Evolutionary conservation across 345 rosid genomes (phyloP), one percentile per base, ranked within the genome.

Genomic region (Tarenaya hassleriana): DNA sequence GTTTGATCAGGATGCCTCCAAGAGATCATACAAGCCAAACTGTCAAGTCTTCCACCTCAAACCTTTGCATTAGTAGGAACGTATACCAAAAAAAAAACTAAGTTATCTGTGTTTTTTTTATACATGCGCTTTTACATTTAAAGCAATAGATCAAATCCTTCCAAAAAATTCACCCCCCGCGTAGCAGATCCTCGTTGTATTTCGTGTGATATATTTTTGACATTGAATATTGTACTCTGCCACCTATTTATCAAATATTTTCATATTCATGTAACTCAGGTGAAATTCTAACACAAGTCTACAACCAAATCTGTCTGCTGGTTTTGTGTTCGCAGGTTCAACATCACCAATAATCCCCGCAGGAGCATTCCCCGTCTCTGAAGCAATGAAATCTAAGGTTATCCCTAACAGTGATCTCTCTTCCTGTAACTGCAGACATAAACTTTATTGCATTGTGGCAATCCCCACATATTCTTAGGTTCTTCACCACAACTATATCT

Each of bases 31-130:
- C 52, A 73, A 72, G 63, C 82, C 95, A 5, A 71, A 74, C 50
- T 87, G 98, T 64, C 96, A 84, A 67, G 77, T 91, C 65, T 91
- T 91, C 78, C 98, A 87, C 68, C 69, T 91, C 35, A 77, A 78
- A 59, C 69, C 94, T 8, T 56, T 64, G 45, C 65, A 66, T 59
- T 66, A 66, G 60, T 20, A 11, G 4, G n/a, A 7, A n/a, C 34
- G 24, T 20, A 33, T 16, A 18, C 10, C 35, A n/a, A 13, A 24
- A 2, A 24, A 2, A 24, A 24, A 24, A 2, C 3, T 24, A n/a
- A 2, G 29, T 24, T 24, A 2, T 24, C 29, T 24, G 2, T 5
- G 3, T 24, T 24, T 5, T 24, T 5, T 24, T 24, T n/a, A n/a
- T n/a, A n/a, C n/a, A 24, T 24, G 29, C 29, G 3, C 2, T 24